A percentile compares a stretch with the other conserved stretches of the same genome.
phyloP scores from a whole-genome alignment of 2,329 filamentous ascomycete species.

The Cordyceps javanica region DNA sequence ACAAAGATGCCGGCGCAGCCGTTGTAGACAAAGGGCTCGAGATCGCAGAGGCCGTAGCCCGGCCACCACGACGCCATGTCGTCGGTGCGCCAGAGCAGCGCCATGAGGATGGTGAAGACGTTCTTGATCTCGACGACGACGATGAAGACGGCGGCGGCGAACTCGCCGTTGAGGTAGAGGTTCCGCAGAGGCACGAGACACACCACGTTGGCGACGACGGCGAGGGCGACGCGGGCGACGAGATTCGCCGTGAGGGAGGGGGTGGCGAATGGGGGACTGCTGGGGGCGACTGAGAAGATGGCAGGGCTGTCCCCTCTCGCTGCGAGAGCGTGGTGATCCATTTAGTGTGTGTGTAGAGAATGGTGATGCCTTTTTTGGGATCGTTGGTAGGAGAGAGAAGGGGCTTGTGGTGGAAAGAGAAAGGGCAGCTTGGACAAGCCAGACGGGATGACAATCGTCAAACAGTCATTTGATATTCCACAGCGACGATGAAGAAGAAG shows the following conservation, averaged over 20 bases:
- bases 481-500: background rate
- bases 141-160: slow-evolving; percentile 46
- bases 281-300: slow-evolving; percentile 19
- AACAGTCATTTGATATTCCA: background rate
- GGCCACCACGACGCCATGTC: slow-evolving; percentile 44
- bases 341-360: background rate
- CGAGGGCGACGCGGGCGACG: slow-evolving; percentile 41
- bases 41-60: slow-evolving; percentile 48
- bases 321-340: background rate
- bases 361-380: no score
- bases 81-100: slow-evolving; percentile 48
- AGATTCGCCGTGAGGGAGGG: slow-evolving; percentile 38
- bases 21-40: slow-evolving; percentile 43
- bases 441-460: background rate
- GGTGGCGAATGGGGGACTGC: slow-evolving; percentile 21
- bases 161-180: slow-evolving; percentile 47
- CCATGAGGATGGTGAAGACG: slow-evolving; percentile 42
- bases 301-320: slow-evolving; percentile 5
- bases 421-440: background rate
- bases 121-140: slow-evolving; percentile 39
- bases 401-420: background rate
- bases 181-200: slow-evolving; percentile 47
- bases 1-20: slow-evolving; percentile 39
- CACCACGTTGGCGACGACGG: slow-evolving; percentile 36
- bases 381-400: no score